Evolutionary conservation across 768 basidiomycete species (phyloP).

Genomic region (Glaciozyma martinii): DNA sequence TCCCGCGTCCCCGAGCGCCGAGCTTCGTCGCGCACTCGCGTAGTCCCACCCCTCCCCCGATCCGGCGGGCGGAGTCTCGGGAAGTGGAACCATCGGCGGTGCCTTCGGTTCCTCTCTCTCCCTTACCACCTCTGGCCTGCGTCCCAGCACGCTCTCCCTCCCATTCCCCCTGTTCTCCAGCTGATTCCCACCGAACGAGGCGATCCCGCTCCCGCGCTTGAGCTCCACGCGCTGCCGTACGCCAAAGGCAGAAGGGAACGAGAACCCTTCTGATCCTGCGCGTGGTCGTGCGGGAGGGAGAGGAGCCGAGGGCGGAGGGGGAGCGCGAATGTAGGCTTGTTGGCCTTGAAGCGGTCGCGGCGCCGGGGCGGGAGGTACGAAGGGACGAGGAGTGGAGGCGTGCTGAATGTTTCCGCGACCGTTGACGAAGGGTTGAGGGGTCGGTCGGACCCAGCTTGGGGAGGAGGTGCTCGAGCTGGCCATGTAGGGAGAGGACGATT

Average conservation of each 20-base stretch:
- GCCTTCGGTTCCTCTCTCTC: too few species aligned
- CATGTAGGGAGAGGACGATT: neutral
- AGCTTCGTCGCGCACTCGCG: too few species aligned
- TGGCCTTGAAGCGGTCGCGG: conserved; percentile 7
- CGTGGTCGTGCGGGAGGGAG: neutral
- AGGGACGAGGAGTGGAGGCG: conserved; percentile 5
- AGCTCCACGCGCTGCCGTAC: conserved; percentile 17
- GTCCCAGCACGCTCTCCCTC: neutral
- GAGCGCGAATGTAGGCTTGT: conserved; percentile 11
- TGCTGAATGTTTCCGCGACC: conserved; percentile 18
- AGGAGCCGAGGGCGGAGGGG: neutral
- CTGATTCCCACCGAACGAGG: neutral
- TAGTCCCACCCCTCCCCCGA: too few species aligned
- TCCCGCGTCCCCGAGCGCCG: too few species aligned
- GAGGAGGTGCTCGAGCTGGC: neutral
- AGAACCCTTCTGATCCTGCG: neutral
- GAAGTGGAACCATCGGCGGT: too few species aligned
- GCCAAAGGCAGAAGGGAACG: conserved; percentile 18
- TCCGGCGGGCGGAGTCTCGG: too few species aligned
- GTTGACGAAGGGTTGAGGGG: conserved; percentile 21
- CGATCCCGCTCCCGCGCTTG: conserved; percentile 10
- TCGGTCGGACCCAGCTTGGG: neutral
- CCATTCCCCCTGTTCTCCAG: too few species aligned
- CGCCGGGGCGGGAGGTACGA: conserved; percentile 5
- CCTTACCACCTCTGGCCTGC: neutral